Base-by-base conservation (phyloP, 192 early-diverging fungal genomes). In the Backusella mclennaniae region DNA sequence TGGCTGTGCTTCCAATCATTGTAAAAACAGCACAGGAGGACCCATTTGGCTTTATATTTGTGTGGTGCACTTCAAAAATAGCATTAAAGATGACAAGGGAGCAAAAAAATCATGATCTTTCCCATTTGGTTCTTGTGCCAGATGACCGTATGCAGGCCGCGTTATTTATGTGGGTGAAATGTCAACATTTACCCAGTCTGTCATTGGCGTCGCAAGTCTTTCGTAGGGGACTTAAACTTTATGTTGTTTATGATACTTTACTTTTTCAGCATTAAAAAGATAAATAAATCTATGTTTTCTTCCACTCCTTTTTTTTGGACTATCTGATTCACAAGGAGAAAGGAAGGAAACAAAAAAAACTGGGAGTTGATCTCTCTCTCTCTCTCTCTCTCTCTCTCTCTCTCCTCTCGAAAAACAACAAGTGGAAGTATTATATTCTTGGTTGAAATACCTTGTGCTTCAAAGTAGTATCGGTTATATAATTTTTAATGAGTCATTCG, bases 1-100 rank as follows among this genome's bases (percentile, higher is more conserved):
- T 63, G 56, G 56, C 56, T 63, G 56, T 63, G 23, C 56, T 63
- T 63, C 56, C 21, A 63, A 26, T 63, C 56, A 63, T 63, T 9
- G 56, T 14, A 21, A 63, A 23, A 29, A 63, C 56, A 29, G 9
- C 23, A 14, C 21, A 63, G 21, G 56, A 29, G 56, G 56, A 63
- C 3, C 26, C 7, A 63, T 63, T 63, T 29, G 56, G 56, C 12
- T 63, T 63, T 63, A 63, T 23, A 63, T 63, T 63, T 63, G 23
- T 63, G 21, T 12, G 56, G 56, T 63, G 26, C 26, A 63, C 56
- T 29, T 63, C 56, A 14, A 63, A 63, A 63, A 29, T 29, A 63
- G 26, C 21, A 63, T 29, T 15, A n/a, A 29, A 14, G 12, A 63
- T 63, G 21, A 63, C 56, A 63, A 63, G 21, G 56, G 56, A 63